Evolutionary conservation across 1,284 basidiomycete species (phyloP), one percentile per base, ranked within the genome.

Genomic region (Leccinum solheimii): DNA sequence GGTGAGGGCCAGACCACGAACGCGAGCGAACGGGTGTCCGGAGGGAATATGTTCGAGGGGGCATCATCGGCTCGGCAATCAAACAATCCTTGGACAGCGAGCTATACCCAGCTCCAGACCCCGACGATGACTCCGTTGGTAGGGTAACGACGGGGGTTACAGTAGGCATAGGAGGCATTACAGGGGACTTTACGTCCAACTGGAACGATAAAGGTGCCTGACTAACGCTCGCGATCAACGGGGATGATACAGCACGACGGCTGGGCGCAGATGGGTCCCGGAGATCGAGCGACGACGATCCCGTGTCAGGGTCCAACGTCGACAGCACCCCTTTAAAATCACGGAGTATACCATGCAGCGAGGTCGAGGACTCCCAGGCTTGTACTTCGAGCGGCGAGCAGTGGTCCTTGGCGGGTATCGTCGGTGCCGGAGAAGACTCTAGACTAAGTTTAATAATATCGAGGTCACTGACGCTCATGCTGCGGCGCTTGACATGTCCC

Each of bases 381-480:
- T 67, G 72, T 34, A 66, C 66, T 34, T 73, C 75, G 57, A 66
- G 66, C 10, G 52, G 66, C 11, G 52, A 23, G 63, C 64, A 71
- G 62, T 65, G 68, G 34, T 71, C 72, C 57, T 76, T 77, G 14
- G 74, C 73, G 5, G 71, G 72, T 55, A 78, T 75, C 4, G 77
- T 74, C 30, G 79, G 76, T 16, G 75, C 66, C 6, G 80, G 72
- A 27, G 79, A 68, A 8, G 75, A 69, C 53, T 74, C 66, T 9
- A 75, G 61, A 64, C 79, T 77, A 3, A 77, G 71, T 64, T 81
- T 82, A 71, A 84, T 82, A 52, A 84, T 68, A 59, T 91, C 90
- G 9, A 81, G 80, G 68, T 90, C 86, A 57, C 87, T 82, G 49
- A 90, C 84, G 67, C 89, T 91, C 84, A 88, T 86, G 71, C 90